Evolutionary conservation across 2,329 filamentous ascomycete species (phyloP), one percentile per base, ranked within the genome.

Genomic region (Fusarium fracticaudum): DNA sequence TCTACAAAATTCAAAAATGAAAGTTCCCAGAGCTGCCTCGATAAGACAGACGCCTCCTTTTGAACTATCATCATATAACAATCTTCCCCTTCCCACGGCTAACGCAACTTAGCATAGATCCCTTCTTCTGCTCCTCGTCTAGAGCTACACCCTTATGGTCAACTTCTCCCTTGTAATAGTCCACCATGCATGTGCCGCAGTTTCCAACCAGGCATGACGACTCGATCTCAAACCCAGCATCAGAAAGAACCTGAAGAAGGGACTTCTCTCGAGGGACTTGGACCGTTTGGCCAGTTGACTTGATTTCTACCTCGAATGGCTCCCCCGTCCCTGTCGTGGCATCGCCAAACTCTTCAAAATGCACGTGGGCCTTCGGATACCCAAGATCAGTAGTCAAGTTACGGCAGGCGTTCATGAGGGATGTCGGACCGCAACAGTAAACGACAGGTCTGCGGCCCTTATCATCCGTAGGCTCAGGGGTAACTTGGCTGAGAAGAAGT

Each of bases 161-260:
- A 48, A 73, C 59, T 3, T 73, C 57, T 26, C 71, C 71, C 41
- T 71, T n/a, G 4, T 54, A 45, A 43, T 55, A 43, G 11, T 73
- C 66, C 14, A 73, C 51, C 71, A 73, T 73, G 24, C 71, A 73
- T 18, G 71, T 73, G 4, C 71, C 71, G 4, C 71, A 73, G 24
- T 73, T 73, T 17, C 71, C 71, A 20, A 73, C 71, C 3, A 71
- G 14, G 29, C 71, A 73, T 1, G 71, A 73, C 10, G 71, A 73
- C 31, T 73, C 71, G 5, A 73, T 38, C 20, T 74, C 71, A 7
- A 73, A 53, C 1, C 71, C 71, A 6, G 71, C 71, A 3, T 73
- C 71, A 3, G 58, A 59, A 15, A 73, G 50, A 6, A 72, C 69
- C 29, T 72, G 58, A 3, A 72, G 69, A 33, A 72, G 70, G 13